These are phyloP conservation scores for Stachybotrys echinatus DNA, from an alignment of 2,329 filamentous ascomycete species.

Conservation along the genomic window DNA sequence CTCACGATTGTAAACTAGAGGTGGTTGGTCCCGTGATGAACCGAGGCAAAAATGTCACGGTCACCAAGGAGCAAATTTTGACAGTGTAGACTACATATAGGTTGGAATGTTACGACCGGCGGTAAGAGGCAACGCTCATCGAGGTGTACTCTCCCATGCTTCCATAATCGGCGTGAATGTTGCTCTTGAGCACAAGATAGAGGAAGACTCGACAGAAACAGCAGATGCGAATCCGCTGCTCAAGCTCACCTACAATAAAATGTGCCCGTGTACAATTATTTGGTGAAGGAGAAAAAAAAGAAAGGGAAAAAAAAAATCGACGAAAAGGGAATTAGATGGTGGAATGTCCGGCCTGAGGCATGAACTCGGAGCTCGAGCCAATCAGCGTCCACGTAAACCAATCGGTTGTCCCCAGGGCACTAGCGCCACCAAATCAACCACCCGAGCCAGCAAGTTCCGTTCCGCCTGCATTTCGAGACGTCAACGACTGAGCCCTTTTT, in stretches of 20 bases:
- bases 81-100: too few relatives aligned
- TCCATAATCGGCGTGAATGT: conserved; percentile 63
- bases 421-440: conserved; percentile 32
- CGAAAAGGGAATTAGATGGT: conserved; percentile 3
- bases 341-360: conserved; percentile 30
- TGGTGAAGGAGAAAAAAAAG: conserved; percentile 37
- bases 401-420: conserved; percentile 24
- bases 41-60: background rate
- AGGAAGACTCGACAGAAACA: conserved; percentile 59
- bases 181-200: conserved; percentile 68
- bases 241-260: conserved; percentile 70
- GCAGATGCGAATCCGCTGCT: conserved; percentile 33
- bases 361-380: conserved; percentile 21
- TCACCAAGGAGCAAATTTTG: background rate
- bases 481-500: conserved; percentile 34
- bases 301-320: conserved; percentile 16
- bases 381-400: conserved; percentile 40
- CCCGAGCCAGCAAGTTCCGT: conserved; percentile 26
- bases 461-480: conserved; percentile 25
- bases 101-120: conserved; percentile 61
- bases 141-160: conserved; percentile 59
- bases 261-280: conserved; percentile 61
- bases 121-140: conserved; percentile 65
- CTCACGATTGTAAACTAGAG: background rate
- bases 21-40: background rate